Evolutionary conservation across 305 asterid genomes (phyloP), one percentile per base, ranked within the genome.

Genomic region (Fraxinus sp.): DNA sequence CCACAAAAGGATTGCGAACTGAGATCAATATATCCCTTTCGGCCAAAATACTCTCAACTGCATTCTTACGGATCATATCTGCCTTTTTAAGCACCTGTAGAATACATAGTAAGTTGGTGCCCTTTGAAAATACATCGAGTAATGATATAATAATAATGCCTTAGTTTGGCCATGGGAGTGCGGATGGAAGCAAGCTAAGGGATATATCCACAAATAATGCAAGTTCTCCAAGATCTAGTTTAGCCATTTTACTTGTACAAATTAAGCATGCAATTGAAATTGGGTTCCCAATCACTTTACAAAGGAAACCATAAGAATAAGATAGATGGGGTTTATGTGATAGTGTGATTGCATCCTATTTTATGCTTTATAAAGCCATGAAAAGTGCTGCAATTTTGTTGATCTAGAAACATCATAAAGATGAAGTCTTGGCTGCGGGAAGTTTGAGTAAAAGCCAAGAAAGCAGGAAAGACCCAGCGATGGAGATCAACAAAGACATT

Each of bases 1-100:
- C 99, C 98, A 97, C 99, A 89, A 97, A 97, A 82, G 98, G 98
- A 90, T 97, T 95, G 88, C 98, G 98, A 68, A 97, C 99, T 84
- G 98, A 92, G 83, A 97, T 97, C 81, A 97, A 90, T 85, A 97
- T 97, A 90, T 97, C 97, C 52, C 99, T 97, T 85, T 97, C 99
- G 20, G 99, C 99, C 89, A 97, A 89, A 81, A 97, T 97, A 91
- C 99, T 97, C 93, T 97, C 98, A 74, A 97, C 99, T 5, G 99
- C 98, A 88, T 97, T 97, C 91, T 97, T 97, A 64, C 99, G 95
- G 87, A 97, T 90, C 98, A 94, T 97, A 86, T 97, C 99, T 83
- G 99, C 99, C 91, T 97, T 97, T 90, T 89, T 95, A 46, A 97
- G 96, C 84, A 97, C 98, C 99, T 97, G 91, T 77, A 82, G 70